These are phyloP conservation scores for Monsonia emarginata DNA, from an alignment of 441 rosid genomes.

Conservation along the genomic window DNA sequence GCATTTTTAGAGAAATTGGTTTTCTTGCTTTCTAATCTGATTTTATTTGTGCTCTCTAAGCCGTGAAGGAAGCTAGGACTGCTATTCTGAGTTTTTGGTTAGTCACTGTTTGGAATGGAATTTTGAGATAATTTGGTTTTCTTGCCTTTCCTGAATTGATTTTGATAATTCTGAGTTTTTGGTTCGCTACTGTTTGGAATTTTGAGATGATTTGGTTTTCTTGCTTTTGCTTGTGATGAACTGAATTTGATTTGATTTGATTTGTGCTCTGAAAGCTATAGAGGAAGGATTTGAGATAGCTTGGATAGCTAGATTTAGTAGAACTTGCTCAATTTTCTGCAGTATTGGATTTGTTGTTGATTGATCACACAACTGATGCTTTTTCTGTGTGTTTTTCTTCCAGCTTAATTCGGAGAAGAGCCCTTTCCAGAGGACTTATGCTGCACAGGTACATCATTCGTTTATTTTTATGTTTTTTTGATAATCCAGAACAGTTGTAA, in stretches of 20 bases:
- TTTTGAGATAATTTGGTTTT: not conserved
- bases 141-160: not conserved
- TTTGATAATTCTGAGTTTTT: not conserved
- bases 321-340: not conserved
- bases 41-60: no score
- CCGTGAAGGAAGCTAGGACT: no score
- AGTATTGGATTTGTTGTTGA: not conserved
- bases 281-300: not conserved
- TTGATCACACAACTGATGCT: not conserved
- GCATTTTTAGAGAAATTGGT: not conserved
- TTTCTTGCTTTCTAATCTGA: not conserved
- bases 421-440: conserved; percentile 47
- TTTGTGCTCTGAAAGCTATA: not conserved
- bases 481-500: not conserved
- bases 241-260: not conserved
- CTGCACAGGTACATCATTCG: conserved; percentile 33
- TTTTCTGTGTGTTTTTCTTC: not conserved
- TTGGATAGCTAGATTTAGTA: no score
- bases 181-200: not conserved
- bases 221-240: no score
- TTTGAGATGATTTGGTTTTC: not conserved
- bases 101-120: not conserved
- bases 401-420: conserved; percentile 55
- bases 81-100: not conserved
- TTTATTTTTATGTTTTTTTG: not conserved